phyloP scores from a whole-genome alignment of 192 early-diverging fungal genomes.

The Chytriomyces sp. region DNA sequence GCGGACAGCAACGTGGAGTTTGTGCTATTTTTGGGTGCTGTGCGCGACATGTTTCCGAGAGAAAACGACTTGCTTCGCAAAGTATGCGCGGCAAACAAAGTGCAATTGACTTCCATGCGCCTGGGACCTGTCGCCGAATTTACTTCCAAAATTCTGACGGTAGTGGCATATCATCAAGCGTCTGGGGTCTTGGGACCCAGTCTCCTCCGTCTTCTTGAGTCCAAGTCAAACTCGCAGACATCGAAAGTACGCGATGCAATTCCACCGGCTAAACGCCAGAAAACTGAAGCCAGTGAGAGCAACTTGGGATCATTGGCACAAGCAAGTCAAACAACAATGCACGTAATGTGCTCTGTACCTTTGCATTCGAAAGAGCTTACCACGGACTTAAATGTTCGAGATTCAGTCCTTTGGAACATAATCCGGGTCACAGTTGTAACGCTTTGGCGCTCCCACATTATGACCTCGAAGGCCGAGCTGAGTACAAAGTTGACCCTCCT shows the following conservation, averaged over 20 bases:
- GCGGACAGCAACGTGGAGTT: background rate
- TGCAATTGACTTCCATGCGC: background rate
- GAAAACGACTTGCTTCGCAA: background rate
- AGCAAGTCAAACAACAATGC: background rate
- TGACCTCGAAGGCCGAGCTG: background rate
- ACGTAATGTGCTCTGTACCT: background rate
- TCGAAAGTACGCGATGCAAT: background rate
- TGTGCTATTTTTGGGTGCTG: background rate
- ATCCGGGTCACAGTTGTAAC: background rate
- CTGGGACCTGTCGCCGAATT: background rate
- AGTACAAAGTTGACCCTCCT: background rate
- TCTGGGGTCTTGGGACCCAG: background rate
- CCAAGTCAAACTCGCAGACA: background rate
- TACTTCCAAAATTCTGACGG: background rate
- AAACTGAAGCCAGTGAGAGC: background rate
- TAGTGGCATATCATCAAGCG: conserved; percentile 1
- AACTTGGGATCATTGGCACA: background rate
- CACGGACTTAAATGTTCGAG: background rate
- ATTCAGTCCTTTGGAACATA: background rate
- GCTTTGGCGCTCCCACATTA: background rate
- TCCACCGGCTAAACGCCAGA: background rate
- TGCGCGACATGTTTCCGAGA: background rate
- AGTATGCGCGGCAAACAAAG: background rate
- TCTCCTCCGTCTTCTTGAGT: background rate
- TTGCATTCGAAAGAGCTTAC: background rate